Evolutionary conservation across 169 alveolate genomes (phyloP).

Genomic region (Eimeria sp.): DNA sequence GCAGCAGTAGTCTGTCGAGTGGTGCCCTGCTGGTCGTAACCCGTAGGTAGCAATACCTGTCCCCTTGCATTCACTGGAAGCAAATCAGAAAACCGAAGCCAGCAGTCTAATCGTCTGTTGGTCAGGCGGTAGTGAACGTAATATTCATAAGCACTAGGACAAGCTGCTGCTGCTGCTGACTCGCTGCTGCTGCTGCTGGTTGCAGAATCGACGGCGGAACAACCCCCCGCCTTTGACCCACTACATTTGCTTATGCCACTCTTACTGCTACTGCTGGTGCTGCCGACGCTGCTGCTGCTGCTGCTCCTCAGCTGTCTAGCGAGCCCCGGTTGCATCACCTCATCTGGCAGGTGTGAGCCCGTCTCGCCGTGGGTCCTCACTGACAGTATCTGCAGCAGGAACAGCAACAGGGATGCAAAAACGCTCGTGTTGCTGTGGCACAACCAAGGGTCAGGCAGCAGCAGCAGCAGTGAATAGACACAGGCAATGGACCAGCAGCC

Average conservation of each 20-base stretch:
- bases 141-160: conserved; percentile 64
- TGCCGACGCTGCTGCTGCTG: conserved; percentile 11
- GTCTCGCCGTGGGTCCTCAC: conserved; percentile 76
- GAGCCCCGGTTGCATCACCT: conserved; percentile 66
- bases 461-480: background rate
- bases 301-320: background rate
- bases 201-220: background rate
- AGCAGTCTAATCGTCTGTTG: conserved; percentile 78
- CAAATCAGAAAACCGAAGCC: conserved; percentile 70
- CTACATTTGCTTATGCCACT: conserved; percentile 13
- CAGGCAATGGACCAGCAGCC: conserved; percentile 16
- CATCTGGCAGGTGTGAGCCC: conserved; percentile 71
- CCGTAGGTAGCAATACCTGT: conserved; percentile 39
- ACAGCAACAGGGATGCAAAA: background rate
- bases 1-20: background rate
- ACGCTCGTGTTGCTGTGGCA: background rate
- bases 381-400: conserved; percentile 68
- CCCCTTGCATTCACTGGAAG: conserved; percentile 65
- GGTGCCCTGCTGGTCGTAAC: background rate
- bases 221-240: background rate
- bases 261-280: conserved; percentile 54
- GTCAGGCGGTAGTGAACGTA: conserved; percentile 75
- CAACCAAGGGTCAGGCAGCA: background rate
- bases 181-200: conserved; percentile 30
- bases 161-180: conserved; percentile 8